Conservation (phyloP, 305 asterid species). For the Fraxinus greggii region DNA sequence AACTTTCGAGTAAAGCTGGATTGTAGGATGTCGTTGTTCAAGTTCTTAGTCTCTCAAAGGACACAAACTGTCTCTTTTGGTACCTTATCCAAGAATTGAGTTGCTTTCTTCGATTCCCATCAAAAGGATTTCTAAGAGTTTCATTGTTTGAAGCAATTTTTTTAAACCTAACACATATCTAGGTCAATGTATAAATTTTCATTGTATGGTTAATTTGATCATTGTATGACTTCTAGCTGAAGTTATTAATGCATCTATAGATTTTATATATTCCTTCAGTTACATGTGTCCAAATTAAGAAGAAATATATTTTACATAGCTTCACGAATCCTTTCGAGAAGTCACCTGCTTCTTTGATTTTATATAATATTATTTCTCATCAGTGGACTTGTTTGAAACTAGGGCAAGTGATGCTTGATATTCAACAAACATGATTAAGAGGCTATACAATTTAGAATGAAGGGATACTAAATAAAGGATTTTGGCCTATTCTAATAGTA, state of each 20-base stretch:
- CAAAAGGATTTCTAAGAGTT: neutral
- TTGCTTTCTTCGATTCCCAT: neutral
- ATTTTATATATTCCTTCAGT: constrained; percentile 7
- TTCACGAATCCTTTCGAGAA: neutral
- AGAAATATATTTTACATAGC: neutral
- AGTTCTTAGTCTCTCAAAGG: neutral
- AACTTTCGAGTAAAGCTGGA: neutral
- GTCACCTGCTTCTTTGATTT: neutral
- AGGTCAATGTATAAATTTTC: constrained; percentile 10
- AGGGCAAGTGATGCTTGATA: neutral
- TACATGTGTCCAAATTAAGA: constrained; percentile 5
- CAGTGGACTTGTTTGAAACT: constrained; percentile 3
- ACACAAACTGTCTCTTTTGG: neutral
- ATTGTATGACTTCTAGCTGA: neutral
- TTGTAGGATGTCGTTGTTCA: neutral
- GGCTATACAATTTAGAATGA: neutral
- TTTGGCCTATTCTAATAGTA: neutral
- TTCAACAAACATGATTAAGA: constrained; percentile 13
- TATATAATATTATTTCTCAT: neutral
- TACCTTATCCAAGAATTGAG: constrained; percentile 6
- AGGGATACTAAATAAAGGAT: neutral
- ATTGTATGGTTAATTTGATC: neutral
- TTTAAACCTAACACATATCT: neutral
- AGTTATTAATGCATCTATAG: neutral
- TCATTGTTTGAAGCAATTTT: neutral